Evolutionary conservation across 805 yeast genomes (phyloP).

Genomic region (Wickerhamomyces kurtzmanii): DNA sequence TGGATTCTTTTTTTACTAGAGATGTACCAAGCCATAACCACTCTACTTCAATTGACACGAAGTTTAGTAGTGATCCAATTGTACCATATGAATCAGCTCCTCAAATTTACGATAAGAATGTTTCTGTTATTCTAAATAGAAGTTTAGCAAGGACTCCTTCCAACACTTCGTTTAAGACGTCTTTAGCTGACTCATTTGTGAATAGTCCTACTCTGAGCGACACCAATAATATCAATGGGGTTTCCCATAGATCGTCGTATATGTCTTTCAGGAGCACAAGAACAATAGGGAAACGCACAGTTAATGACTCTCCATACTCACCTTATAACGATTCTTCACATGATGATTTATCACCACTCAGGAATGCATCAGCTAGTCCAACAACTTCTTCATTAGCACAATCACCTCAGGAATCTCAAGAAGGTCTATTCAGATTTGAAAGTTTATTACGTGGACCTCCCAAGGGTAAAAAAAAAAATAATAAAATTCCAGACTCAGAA

Average conservation of each 20-base stretch:
- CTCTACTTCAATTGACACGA: constrained; percentile 51
- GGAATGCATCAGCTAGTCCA: constrained; percentile 7
- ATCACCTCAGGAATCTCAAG: constrained; percentile 22
- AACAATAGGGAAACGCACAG: constrained; percentile 3
- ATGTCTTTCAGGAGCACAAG: constrained; percentile 13
- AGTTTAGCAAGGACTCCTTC: constrained; percentile 69
- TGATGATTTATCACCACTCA: constrained; percentile 9
- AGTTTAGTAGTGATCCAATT: constrained; percentile 35
- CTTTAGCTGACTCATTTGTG: constrained; percentile 59
- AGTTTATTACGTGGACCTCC: constrained; percentile 26
- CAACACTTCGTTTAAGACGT: constrained; percentile 66
- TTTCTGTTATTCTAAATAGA: constrained; percentile 61
- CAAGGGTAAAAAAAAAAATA: constrained; percentile 18
- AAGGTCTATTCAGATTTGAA: constrained; percentile 36
- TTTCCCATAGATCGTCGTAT: constrained; percentile 9
- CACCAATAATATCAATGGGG: constrained; percentile 3
- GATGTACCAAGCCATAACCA: constrained; percentile 31
- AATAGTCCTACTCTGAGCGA: constrained; percentile 18
- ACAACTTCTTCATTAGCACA: constrained; percentile 14
- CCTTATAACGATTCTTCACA: constrained; percentile 4
- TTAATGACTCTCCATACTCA: constrained; percentile 2
- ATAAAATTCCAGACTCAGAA: constrained; percentile 2
- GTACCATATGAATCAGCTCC: constrained; percentile 65
- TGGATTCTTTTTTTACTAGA: constrained; percentile 81
- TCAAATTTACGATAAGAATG: constrained; percentile 70